Evolutionary conservation across 2,329 filamentous ascomycete species (phyloP).

Genomic region (Fusarium siculi): DNA sequence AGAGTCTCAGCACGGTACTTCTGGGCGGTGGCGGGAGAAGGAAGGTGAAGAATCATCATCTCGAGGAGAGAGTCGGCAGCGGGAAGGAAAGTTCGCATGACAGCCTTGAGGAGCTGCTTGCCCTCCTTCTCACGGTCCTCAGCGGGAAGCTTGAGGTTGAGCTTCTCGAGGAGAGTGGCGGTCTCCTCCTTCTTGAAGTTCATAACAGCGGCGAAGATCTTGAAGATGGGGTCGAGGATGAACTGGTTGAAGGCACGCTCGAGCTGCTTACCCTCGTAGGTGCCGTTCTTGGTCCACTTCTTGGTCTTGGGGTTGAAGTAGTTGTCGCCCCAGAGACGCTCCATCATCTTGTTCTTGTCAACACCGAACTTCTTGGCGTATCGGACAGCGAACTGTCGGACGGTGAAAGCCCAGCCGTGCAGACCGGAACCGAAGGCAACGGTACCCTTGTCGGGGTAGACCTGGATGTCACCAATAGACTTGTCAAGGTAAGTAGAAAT

Average conservation of each 20-base stretch:
- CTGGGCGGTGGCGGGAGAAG: constrained; percentile 95
- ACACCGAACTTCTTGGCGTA: constrained; percentile 99
- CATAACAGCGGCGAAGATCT: constrained; percentile 96
- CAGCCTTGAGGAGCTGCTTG: constrained; percentile 96
- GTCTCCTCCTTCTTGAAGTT: constrained; percentile 99
- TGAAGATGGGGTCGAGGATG: constrained; percentile 99
- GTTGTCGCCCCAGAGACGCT: constrained; percentile 99
- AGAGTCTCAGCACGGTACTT: constrained; percentile 98
- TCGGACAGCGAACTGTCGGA: constrained; percentile 94
- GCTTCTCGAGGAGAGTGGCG: constrained; percentile 85
- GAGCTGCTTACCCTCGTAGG: constrained; percentile 84
- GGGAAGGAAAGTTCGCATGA: constrained; percentile 99
- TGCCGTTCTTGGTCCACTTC: constrained; percentile 96
- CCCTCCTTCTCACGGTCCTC: constrained; percentile 95
- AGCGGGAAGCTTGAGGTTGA: constrained; percentile 86
- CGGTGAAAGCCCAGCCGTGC: constrained; percentile 99
- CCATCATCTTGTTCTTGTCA: constrained; percentile 99
- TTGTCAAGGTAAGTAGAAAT: constrained; percentile 99
- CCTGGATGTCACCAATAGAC: constrained; percentile 95
- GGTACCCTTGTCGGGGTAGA: constrained; percentile 97
- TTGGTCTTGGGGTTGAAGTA: constrained; percentile 99
- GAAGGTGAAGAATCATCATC: constrained; percentile 99
- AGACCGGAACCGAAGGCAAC: constrained; percentile 99
- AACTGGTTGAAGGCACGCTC: constrained; percentile 99
- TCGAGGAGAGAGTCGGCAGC: constrained; percentile 97